Evolutionary conservation across 352 stramenopile genomes (phyloP), one percentile per base, ranked within the genome.

Genomic region (Bremia lactucae): DNA sequence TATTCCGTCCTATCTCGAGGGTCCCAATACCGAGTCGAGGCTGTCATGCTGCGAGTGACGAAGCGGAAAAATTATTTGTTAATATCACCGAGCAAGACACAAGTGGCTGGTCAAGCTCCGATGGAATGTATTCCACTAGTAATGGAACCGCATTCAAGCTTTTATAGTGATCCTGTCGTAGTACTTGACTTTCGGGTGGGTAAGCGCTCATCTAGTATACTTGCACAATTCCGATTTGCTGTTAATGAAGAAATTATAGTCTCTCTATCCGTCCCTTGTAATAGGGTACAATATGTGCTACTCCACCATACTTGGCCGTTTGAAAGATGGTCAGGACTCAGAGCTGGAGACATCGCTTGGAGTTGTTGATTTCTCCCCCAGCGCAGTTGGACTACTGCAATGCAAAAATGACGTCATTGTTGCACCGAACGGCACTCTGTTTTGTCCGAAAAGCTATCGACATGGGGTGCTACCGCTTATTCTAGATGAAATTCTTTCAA

Each of bases 241-340:
- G n/a, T n/a, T n/a, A n/a, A n/a, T n/a, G n/a, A n/a, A n/a, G n/a
- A 11, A 11, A 13, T 11, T 16, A 19, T 20, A 95, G 77, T 98
- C 95, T n/a, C 73, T 99, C 15, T 99, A 99, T 68, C 97, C 97
- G 10, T 99, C 95, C 1, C 90, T 99, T 26, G 86, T 99, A 6
- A 99, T 99, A 55, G 96, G 86, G 15, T 98, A 99, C 62, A 99
- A 99, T 66, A 60, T 99, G 4, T 99, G 96, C 65, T 99, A 98
- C 63, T 97, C 92, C 22, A 99, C 87, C 13, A 80, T 94, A 33
- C 65, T 97, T 23, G 95, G 96, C 7, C 94, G 95, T 33, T 58
- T 98, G 9, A 69, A 81, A 6, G 73, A 89, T 52, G 78, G 81
- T 3, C 41, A 86, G 9, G 66, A 87, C 18, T 51, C 70, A 8